A percentile compares a stretch with the other conserved stretches of the same genome.
These are phyloP conservation scores for Penicillium verhagenii DNA, from an alignment of 495 filamentous ascomycete species.

Conservation along the genomic window DNA sequence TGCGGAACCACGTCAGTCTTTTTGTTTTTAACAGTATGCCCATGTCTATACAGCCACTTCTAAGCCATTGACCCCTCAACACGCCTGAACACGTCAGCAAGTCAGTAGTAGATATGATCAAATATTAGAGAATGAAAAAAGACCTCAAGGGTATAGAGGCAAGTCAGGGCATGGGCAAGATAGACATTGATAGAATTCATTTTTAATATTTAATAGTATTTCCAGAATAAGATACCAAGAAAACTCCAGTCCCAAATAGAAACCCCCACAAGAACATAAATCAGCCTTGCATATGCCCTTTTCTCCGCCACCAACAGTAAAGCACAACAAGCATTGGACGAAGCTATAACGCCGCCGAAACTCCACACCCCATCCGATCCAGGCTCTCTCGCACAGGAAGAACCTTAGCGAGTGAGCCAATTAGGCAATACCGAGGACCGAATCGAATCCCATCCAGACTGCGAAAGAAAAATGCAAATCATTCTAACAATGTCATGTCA, in stretches of 20 bases:
- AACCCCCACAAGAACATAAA: neutral
- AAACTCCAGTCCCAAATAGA: neutral
- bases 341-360: neutral
- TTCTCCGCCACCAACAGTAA: conserved; percentile 5
- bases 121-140: too few relatives aligned
- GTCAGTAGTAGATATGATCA: too few relatives aligned
- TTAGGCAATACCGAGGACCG: neutral
- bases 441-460: neutral
- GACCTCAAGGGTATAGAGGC: too few relatives aligned
- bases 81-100: neutral
- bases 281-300: neutral
- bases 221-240: neutral
- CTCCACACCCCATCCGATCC: neutral
- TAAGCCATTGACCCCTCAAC: neutral
- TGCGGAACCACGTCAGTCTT: neutral
- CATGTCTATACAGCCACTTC: neutral
- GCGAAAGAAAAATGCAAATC: neutral
- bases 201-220: neutral
- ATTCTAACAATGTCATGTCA: neutral
- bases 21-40: neutral
- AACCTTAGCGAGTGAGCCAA: neutral
- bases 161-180: too few relatives aligned
- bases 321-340: neutral
- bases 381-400: neutral
- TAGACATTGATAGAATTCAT: neutral